Base-by-base conservation (phyloP, 331 rosid genomes). In the Rhamnella rubrinervis region DNA sequence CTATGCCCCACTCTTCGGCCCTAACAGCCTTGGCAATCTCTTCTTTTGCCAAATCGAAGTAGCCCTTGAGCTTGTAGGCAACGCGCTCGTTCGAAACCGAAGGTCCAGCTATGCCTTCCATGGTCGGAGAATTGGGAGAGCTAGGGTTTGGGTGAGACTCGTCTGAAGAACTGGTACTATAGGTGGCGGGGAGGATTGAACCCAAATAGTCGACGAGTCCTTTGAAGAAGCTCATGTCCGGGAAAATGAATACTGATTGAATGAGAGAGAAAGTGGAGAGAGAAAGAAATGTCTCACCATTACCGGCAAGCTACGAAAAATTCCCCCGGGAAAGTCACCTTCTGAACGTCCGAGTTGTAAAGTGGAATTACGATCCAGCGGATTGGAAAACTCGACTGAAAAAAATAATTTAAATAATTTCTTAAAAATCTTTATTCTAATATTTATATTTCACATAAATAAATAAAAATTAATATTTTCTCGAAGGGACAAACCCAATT, bases 1-100 rank as follows among this genome's bases (percentile, higher is more conserved):
- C 44, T 68, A 93, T 63, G 15, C 96, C 98, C 98, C 98, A 91
- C 71, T 93, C 98, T 76, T 93, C 98, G 9, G 98, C 98, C 77
- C 96, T 84, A 78, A 93, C 97, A 65, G 89, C 98, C 70, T 91
- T 93, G 18, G 78, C 96, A 82, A 93, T 91, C 91, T 93, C 95
- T 66, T 81, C 91, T 59, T 81, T 91, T 1, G 98, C 96, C 82
- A 93, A 87, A 77, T 91, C 95, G 71, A 79, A 89, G 82, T 81
- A 93, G 1, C 97, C 97, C 76, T 91, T 88, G 52, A 93, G 91
- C 91, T 93, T 93, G 78, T 82, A 87, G 17, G 97, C 98, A 4
- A 91, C 88, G 47, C 97, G 96, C 74, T 93, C 97, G 72, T 90
- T 93, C 58, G 92, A 79, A 63, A 88, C 84, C 12, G 92, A 75